A percentile compares a stretch with the other conserved stretches of the same genome.
Evolutionary conservation across 257 asterid species (phyloP).

Genomic region (Oldenlandia corymbosa): DNA sequence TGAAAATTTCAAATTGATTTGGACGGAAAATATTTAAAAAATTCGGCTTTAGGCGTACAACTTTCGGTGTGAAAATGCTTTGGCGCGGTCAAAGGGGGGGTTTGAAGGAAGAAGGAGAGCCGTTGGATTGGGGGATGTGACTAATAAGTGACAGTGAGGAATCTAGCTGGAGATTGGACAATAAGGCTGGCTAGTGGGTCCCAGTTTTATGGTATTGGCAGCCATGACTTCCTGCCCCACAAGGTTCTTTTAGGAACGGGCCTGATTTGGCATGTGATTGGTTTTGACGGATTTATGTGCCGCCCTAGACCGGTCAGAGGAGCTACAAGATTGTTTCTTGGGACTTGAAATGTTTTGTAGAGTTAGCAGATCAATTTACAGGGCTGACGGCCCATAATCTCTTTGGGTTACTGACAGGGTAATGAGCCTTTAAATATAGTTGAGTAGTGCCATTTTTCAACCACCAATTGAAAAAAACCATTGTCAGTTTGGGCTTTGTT

Average conservation of each 20-base stretch:
- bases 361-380: too few relatives aligned
- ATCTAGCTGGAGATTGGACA: constrained; percentile 14
- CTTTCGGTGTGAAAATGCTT: background rate
- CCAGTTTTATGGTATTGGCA: background rate
- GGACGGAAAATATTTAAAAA: background rate
- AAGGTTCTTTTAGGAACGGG: background rate
- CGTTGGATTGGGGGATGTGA: constrained; percentile 6
- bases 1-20: background rate
- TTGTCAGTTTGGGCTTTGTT: too few relatives aligned
- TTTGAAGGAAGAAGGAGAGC: constrained; percentile 5
- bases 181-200: constrained; percentile 10
- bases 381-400: too few relatives aligned
- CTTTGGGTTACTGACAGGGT: too few relatives aligned
- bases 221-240: background rate
- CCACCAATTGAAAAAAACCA: too few relatives aligned
- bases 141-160: constrained; percentile 7
- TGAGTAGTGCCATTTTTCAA: too few relatives aligned
- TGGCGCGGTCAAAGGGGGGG: constrained; percentile 2
- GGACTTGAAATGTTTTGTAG: too few relatives aligned
- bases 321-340: too few relatives aligned
- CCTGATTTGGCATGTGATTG: background rate
- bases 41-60: background rate
- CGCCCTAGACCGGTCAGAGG: too few relatives aligned
- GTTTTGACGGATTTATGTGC: background rate
- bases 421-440: too few relatives aligned